Percentiles rank a stretch among this genome's conserved stretches.
Evolutionary conservation across 768 basidiomycete species (phyloP).

Genomic region (Termitomyces sp.): DNA sequence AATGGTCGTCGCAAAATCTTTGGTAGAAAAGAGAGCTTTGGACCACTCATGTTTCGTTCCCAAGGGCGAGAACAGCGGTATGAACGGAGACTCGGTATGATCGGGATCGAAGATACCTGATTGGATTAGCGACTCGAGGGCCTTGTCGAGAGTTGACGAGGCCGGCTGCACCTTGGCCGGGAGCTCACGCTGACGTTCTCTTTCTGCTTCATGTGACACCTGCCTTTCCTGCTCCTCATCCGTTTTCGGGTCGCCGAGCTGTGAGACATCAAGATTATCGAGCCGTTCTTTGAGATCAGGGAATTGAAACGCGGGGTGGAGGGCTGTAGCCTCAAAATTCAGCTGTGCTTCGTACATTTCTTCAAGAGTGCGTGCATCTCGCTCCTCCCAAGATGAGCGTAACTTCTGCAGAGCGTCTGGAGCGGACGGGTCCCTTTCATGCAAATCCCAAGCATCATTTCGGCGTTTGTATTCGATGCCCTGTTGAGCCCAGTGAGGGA

Average conservation of each 20-base stretch:
- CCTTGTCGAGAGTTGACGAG: neutral
- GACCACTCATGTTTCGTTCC: neutral
- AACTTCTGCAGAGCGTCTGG: neutral
- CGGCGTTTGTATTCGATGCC: neutral
- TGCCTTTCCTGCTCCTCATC: conserved; percentile 54
- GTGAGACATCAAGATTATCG: conserved; percentile 25
- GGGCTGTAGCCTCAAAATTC: conserved; percentile 24
- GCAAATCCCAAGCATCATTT: neutral
- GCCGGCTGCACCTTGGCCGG: conserved; percentile 2
- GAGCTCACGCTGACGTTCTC: conserved; percentile 25
- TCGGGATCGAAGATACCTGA: neutral
- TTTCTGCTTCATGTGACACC: conserved; percentile 40
- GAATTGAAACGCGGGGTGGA: conserved; percentile 11
- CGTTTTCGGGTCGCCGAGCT: conserved; percentile 22
- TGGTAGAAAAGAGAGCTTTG: neutral
- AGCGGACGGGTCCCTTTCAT: neutral
- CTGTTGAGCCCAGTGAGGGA: conserved; percentile 1
- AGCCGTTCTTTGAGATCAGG: conserved; percentile 25
- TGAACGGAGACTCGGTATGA: neutral
- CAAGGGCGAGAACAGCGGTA: neutral
- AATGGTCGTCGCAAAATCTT: neutral
- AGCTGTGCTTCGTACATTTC: conserved; percentile 24
- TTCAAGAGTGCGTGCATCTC: neutral
- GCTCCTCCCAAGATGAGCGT: conserved; percentile 1
- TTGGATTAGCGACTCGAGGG: neutral